phyloP scores from a whole-genome alignment of 768 basidiomycete genomes.

The Hericium rajendrae region DNA sequence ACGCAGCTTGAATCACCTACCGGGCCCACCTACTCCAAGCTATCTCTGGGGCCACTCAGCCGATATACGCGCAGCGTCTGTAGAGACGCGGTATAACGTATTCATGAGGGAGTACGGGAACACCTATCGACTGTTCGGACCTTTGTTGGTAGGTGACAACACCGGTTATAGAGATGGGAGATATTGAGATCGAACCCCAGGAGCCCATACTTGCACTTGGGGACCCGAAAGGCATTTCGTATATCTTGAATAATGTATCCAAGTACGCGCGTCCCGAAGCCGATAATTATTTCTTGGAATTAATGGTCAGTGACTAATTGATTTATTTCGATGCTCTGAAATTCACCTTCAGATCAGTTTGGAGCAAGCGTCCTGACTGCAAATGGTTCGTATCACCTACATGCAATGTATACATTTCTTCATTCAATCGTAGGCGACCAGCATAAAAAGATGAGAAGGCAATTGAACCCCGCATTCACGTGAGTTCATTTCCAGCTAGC shows the following conservation, averaged over 20 bases:
- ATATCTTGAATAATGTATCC: background rate
- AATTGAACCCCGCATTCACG: conserved; percentile 3
- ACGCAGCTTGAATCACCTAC: background rate
- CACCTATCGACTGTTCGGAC: background rate
- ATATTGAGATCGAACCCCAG: background rate
- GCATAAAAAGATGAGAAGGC: background rate
- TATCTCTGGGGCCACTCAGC: background rate
- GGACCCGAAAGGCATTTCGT: conserved; percentile 1
- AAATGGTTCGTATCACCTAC: background rate
- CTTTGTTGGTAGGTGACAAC: background rate
- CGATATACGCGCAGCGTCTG: background rate
- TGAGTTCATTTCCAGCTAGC: background rate
- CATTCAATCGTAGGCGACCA: background rate
- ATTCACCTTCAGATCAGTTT: background rate
- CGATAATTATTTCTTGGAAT: background rate
- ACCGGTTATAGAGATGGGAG: background rate
- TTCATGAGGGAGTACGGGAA: background rate
- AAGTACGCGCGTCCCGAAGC: background rate
- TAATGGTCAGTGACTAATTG: background rate
- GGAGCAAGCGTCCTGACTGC: background rate
- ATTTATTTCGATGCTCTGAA: background rate
- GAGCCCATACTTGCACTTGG: conserved; percentile 2
- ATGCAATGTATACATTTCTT: background rate
- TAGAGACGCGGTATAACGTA: background rate
- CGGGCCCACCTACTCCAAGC: background rate